phyloP scores from a whole-genome alignment of 805 yeast genomes.

The Myxozyma nipponensis region DNA sequence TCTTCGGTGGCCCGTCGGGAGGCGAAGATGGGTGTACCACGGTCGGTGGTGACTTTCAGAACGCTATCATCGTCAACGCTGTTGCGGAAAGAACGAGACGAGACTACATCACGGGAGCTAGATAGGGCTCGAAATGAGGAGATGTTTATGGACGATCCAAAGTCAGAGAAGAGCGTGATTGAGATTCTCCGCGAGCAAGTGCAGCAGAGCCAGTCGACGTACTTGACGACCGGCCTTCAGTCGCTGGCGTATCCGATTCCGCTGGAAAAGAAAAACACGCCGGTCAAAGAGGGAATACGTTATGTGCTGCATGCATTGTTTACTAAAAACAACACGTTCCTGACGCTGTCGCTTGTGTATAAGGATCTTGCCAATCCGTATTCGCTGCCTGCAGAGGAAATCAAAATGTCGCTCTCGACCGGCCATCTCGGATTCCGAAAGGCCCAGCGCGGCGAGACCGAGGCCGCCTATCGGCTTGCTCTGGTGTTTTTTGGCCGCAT shows the following conservation, averaged over 20 bases:
- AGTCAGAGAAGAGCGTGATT: not conserved
- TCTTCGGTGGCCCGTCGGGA: too few species aligned
- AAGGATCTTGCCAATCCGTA: constrained; percentile 64
- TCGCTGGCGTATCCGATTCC: not conserved
- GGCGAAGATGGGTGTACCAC: too few species aligned
- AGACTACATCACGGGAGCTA: too few species aligned
- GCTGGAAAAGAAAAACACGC: not conserved
- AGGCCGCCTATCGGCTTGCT: constrained; percentile 84
- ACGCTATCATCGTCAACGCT: too few species aligned
- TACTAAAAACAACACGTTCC: constrained; percentile 76
- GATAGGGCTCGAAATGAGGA: too few species aligned
- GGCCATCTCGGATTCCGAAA: constrained; percentile 89
- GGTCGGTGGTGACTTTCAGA: too few species aligned
- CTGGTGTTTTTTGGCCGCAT: constrained; percentile 68
- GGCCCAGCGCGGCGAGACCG: constrained; percentile 86
- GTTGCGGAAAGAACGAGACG: too few species aligned
- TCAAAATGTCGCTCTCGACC: constrained; percentile 63
- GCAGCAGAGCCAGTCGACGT: not conserved
- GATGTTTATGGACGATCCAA: too few species aligned
- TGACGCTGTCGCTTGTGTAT: constrained; percentile 65
- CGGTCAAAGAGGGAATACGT: constrained; percentile 42
- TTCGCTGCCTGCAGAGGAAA: constrained; percentile 74
- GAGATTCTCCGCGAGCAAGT: not conserved
- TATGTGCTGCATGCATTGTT: constrained; percentile 74
- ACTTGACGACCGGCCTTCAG: not conserved